Conservation (phyloP, 2,329 filamentous ascomycete genomes). For the Scedosporium apiospermum region DNA sequence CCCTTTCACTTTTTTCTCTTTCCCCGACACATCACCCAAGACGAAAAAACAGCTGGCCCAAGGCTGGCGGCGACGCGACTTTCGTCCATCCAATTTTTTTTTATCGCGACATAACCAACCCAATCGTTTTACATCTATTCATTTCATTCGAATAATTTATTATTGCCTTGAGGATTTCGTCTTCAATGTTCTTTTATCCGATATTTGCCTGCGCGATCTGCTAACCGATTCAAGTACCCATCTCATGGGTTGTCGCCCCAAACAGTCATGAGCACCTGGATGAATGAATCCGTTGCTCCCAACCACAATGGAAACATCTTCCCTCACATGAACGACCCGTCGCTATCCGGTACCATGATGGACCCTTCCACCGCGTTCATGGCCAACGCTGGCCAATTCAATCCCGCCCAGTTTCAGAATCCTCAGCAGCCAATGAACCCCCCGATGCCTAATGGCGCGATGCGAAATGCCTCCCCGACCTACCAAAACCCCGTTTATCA, state of each 20-base stretch:
- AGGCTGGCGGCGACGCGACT: conserved; percentile 7
- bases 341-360: conserved; percentile 45
- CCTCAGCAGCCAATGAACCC: conserved; percentile 38
- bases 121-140: conserved; percentile 4
- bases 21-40: conserved; percentile 5
- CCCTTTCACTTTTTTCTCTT: conserved; percentile 1
- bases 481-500: conserved; percentile 74
- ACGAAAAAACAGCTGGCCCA: not conserved
- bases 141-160: not conserved
- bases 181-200: not conserved
- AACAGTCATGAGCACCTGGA: conserved; percentile 56
- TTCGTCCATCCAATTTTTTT: not conserved
- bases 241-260: conserved; percentile 3
- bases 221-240: conserved; percentile 2
- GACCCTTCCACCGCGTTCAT: conserved; percentile 53
- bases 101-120: conserved; percentile 5
- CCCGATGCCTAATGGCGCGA: conserved; percentile 68
- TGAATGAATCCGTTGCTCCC: conserved; percentile 54
- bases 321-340: conserved; percentile 52
- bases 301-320: conserved; percentile 64
- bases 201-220: not conserved
- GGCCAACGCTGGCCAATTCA: conserved; percentile 51
- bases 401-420: conserved; percentile 48
- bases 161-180: not conserved
- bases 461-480: conserved; percentile 73